Base-by-base conservation (phyloP, 345 rosid species). In the Citrus sinensis region DNA sequence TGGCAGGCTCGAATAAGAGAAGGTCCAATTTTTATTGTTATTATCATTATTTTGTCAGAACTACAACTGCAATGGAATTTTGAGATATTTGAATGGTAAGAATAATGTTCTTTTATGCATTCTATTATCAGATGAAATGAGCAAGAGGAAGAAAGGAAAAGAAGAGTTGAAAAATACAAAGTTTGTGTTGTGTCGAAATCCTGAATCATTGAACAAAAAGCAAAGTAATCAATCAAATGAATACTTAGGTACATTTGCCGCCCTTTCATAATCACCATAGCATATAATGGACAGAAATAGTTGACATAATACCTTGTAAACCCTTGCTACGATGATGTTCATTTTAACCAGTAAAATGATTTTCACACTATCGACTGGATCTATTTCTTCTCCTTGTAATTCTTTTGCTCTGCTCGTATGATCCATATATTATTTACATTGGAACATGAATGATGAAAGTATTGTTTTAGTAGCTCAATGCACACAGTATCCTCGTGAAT, bases 401-500 rank as follows among this genome's bases (percentile, higher is more conserved):
- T 25, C 7, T 68, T 29, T 39, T 66, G 46, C 22, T 71, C 42
- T 55, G 25, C 61, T 4, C 13, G 2, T 13, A 56, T 27, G 63
- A 46, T 1, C 51, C 17, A 63, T 16, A 22, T 40, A 69, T 17
- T 60, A 60, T 13, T 7, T n/a, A 69, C 35, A 9, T 27, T 0
- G n/a, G 74, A 55, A 66, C 5, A 5, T 4, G 25, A 55, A 8
- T 2, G 25, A 55, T 9, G 19, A 42, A 63, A 32, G 70, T 46
- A 35, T 54, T 32, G n/a, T 1, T 17, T 60, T 2, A 67, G 54
- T 4, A 25, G 65, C 6, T 11, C 7, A 22, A 4, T 7, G 49
- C n/a, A 58, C 61, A 39, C 75, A 73, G 35, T 17, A 16, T 35
- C 67, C 78, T 49, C 68, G 82, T 76, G 80, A 42, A 6, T 64